Conservation (phyloP, 2,329 filamentous ascomycete species). For the Arthroderma uncinatum region DNA sequence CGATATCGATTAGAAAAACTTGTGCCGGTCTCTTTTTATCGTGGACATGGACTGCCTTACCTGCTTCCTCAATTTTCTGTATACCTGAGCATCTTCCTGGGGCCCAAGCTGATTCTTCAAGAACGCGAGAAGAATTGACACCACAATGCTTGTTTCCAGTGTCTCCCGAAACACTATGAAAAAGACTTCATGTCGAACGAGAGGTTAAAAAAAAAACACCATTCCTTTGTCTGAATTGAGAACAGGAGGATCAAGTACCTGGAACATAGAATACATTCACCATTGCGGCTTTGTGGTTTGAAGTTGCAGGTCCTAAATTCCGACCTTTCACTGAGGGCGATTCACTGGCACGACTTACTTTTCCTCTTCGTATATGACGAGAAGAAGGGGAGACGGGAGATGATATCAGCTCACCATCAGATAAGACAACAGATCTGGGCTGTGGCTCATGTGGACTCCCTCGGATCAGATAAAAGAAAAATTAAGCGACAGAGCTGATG, state of each 20-base stretch:
- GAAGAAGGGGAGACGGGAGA: not conserved
- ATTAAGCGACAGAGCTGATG: not conserved
- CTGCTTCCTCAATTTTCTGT: constrained; percentile 10
- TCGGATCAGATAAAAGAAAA: constrained; percentile 3
- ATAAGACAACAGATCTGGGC: not conserved
- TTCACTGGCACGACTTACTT: not conserved
- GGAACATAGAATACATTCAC: constrained; percentile 12
- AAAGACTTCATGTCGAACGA: constrained; percentile 5
- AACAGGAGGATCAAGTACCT: not conserved
- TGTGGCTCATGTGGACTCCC: not conserved
- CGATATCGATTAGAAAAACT: not conserved
- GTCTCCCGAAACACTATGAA: constrained; percentile 13
- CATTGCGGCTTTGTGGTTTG: constrained; percentile 1
- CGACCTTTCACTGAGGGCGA: not conserved
- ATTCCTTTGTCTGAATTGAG: not conserved
- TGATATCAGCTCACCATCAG: not conserved
- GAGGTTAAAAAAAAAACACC: not conserved
- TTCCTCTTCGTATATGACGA: not conserved
- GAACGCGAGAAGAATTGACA: constrained; percentile 10
- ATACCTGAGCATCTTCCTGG: constrained; percentile 2
- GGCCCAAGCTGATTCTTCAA: constrained; percentile 8
- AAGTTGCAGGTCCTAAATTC: not conserved
- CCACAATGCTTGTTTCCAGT: constrained; percentile 11
- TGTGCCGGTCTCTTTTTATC: not conserved
- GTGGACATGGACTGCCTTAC: not conserved